phyloP scores from a whole-genome alignment of 1,139 yeast genomes.

The Magnusiomyces tetraspermus region DNA sequence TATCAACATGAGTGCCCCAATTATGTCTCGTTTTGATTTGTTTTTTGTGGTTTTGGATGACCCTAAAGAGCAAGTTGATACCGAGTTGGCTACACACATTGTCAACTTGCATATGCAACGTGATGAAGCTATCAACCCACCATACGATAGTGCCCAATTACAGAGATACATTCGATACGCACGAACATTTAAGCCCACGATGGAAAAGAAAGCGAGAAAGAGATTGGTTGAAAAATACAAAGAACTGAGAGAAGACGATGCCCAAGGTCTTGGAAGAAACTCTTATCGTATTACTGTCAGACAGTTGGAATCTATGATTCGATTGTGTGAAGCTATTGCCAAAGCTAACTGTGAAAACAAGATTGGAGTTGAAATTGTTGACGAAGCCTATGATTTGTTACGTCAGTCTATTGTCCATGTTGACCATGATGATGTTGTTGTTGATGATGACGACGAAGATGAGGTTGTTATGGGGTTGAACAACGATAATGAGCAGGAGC shows the following conservation, averaged over 20 bases:
- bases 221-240: conserved; percentile 72
- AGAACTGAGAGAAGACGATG: conserved; percentile 82
- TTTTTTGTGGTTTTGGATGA: conserved; percentile 94
- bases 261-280: conserved; percentile 76
- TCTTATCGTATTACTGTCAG: conserved; percentile 94
- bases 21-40: conserved; percentile 95
- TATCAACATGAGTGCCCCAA: conserved; percentile 96
- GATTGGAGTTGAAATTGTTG: conserved; percentile 78
- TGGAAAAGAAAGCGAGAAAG: conserved; percentile 75
- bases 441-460: conserved; percentile 40
- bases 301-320: conserved; percentile 84
- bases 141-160: conserved; percentile 80
- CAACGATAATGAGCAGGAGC: conserved; percentile 14
- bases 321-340: conserved; percentile 94
- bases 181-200: conserved; percentile 80
- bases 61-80: conserved; percentile 83
- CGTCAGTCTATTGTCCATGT: conserved; percentile 90
- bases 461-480: conserved; percentile 11
- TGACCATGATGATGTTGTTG: conserved; percentile 85
- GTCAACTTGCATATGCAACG: conserved; percentile 87
- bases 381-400: conserved; percentile 85
- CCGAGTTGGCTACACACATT: conserved; percentile 84
- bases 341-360: conserved; percentile 91
- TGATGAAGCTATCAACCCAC: conserved; percentile 86
- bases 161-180: conserved; percentile 88